A percentile compares a stretch with the other conserved stretches of the same genome.
These are phyloP conservation scores for Poa annua DNA, from an alignment of 176 grass and related monocot species.

Conservation along the genomic window DNA sequence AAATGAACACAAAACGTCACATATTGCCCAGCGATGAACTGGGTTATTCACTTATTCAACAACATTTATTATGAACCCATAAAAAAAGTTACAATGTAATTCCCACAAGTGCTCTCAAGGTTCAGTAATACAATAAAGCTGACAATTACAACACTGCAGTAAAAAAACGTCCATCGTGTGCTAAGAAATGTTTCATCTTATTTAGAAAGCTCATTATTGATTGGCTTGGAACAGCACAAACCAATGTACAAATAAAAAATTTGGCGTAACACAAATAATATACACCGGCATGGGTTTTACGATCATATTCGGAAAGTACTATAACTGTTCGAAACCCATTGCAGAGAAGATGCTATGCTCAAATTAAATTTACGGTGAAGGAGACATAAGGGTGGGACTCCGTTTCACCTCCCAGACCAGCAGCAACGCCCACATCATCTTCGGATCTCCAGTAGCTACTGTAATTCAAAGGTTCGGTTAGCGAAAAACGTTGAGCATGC, in stretches of 20 bases:
- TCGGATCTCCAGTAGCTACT: constrained; percentile 94
- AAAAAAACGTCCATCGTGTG: not conserved
- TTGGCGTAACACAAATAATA: constrained; percentile 47
- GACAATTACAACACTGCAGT: not conserved
- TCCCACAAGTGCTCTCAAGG: constrained; percentile 36
- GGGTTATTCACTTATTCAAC: constrained; percentile 22
- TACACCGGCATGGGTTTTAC: constrained; percentile 42
- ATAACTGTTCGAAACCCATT: not conserved
- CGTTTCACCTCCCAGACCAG: constrained; percentile 77
- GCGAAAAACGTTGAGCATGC: not conserved
- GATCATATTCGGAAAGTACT: constrained; percentile 32
- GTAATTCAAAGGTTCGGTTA: constrained; percentile 29
- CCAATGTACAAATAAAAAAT: constrained; percentile 43
- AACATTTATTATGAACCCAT: constrained; percentile 16
- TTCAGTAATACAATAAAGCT: constrained; percentile 15
- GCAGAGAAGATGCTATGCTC: constrained; percentile 18
- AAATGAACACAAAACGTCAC: not conserved
- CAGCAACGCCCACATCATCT: constrained; percentile 65
- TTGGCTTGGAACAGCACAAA: constrained; percentile 23
- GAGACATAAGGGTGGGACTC: constrained; percentile 91
- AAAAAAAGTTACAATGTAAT: constrained; percentile 13
- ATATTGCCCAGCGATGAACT: not conserved
- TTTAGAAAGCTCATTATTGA: constrained; percentile 53
- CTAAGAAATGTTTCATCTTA: constrained; percentile 26
- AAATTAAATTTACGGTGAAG: constrained; percentile 89